phyloP scores from a whole-genome alignment of 768 basidiomycete species.

The Holtermanniella nyarrowii region DNA sequence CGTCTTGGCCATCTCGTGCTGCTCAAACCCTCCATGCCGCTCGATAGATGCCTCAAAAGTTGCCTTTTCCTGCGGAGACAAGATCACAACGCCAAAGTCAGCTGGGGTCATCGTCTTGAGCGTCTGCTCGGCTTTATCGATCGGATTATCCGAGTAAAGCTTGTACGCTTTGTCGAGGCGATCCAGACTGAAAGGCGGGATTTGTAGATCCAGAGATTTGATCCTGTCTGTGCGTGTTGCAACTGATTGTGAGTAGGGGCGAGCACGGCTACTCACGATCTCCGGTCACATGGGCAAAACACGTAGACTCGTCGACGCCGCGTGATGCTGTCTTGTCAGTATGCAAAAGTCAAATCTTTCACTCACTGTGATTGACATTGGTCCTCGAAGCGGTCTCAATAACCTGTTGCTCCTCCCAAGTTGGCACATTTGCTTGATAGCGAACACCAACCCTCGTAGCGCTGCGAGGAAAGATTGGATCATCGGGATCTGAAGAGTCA shows the following conservation, averaged over 20 bases:
- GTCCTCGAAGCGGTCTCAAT: slow-evolving; percentile 23
- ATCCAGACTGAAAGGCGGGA: slow-evolving; percentile 27
- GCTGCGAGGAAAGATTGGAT: slow-evolving; percentile 89
- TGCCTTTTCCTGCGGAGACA: slow-evolving; percentile 18
- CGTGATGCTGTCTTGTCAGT: no score
- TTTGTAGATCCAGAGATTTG: slow-evolving; percentile 18
- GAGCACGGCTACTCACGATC: slow-evolving; percentile 5
- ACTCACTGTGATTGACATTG: slow-evolving; percentile 24
- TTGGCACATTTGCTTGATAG: slow-evolving; percentile 60
- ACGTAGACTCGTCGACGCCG: no score
- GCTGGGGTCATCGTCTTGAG: slow-evolving; percentile 15
- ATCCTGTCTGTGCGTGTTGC: slow-evolving; percentile 22
- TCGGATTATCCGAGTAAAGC: no score
- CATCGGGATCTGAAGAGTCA: slow-evolving; percentile 66
- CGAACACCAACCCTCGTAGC: slow-evolving; percentile 82
- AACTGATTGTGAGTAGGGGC: slow-evolving; percentile 8
- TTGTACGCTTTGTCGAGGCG: slow-evolving; percentile 25
- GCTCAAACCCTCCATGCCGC: slow-evolving; percentile 28
- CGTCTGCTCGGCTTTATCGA: slow-evolving; percentile 13
- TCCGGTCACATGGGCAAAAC: no score
- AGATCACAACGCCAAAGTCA: slow-evolving; percentile 25
- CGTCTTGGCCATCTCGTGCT: slow-evolving; percentile 28
- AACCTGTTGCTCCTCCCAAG: slow-evolving; percentile 38
- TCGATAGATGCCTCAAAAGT: slow-evolving; percentile 32
- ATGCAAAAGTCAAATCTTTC: background rate